phyloP scores from a whole-genome alignment of 2,329 filamentous ascomycete genomes.

The Neonectria magnoliae region DNA sequence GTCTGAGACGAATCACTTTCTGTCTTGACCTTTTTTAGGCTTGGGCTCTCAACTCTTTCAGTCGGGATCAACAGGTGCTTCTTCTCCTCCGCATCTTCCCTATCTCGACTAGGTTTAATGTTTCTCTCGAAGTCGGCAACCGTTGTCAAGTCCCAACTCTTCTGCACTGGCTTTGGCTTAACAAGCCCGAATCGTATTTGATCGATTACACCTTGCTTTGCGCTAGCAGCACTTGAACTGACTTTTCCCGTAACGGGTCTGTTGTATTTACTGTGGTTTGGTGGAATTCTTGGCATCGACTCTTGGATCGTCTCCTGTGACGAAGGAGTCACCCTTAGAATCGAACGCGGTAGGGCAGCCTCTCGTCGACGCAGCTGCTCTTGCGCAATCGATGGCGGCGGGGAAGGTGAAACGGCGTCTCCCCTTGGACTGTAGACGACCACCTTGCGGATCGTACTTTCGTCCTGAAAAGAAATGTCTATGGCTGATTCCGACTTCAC shows the following conservation, averaged over 20 bases:
- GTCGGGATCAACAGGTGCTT: background rate
- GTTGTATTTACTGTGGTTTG: conserved; percentile 39
- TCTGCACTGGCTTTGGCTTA: conserved; percentile 8
- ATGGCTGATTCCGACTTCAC: background rate
- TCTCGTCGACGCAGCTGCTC: conserved; percentile 50
- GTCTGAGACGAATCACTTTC: conserved; percentile 5
- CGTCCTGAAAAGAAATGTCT: conserved; percentile 15
- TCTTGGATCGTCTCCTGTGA: conserved; percentile 21
- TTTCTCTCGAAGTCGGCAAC: conserved; percentile 41
- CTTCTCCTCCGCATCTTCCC: background rate
- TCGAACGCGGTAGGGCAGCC: conserved; percentile 45
- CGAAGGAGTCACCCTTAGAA: conserved; percentile 44
- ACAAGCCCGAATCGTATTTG: conserved; percentile 43
- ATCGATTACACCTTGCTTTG: conserved; percentile 38
- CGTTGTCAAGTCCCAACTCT: conserved; percentile 33
- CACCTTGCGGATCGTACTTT: conserved; percentile 42
- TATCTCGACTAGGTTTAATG: conserved; percentile 10
- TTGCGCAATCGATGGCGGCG: conserved; percentile 48
- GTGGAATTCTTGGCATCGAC: conserved; percentile 2
- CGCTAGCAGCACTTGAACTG: conserved; percentile 4
- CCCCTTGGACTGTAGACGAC: conserved; percentile 46
- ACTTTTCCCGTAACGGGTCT: conserved; percentile 31
- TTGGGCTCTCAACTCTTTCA: conserved; percentile 1
- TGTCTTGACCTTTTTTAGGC: conserved; percentile 29
- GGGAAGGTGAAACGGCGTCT: conserved; percentile 33